These are phyloP conservation scores for Aspergillus pseudoterreus DNA, from an alignment of 2,329 filamentous ascomycete genomes.

Conservation along the genomic window DNA sequence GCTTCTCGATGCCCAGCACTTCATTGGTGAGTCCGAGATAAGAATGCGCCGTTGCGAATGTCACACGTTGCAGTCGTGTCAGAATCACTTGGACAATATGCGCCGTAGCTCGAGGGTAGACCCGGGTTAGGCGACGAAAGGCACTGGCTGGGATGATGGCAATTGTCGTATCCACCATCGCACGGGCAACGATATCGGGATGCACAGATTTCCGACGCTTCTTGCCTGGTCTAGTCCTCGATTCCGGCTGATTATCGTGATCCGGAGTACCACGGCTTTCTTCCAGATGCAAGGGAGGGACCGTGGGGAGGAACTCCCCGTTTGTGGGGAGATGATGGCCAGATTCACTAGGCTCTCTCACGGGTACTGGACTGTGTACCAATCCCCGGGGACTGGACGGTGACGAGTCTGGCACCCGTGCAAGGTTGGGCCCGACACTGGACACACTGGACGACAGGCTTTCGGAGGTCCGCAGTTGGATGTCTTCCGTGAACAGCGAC, in stretches of 20 bases:
- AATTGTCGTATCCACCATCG: slow-evolving; percentile 94
- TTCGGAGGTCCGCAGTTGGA: slow-evolving; percentile 68
- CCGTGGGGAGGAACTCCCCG: slow-evolving; percentile 50
- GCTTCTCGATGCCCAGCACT: slow-evolving; percentile 85
- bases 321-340: slow-evolving; percentile 18
- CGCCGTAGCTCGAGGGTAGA: slow-evolving; percentile 93
- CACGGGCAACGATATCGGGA: slow-evolving; percentile 94
- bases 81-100: slow-evolving; percentile 98
- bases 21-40: slow-evolving; percentile 91
- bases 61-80: slow-evolving; percentile 89
- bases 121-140: slow-evolving; percentile 83
- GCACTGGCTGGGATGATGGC: slow-evolving; percentile 97
- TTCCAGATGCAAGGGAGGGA: slow-evolving; percentile 75
- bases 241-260: slow-evolving; percentile 24
- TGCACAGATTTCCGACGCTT: slow-evolving; percentile 69
- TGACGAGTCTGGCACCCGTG: slow-evolving; percentile 35
- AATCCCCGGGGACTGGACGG: slow-evolving; percentile 35
- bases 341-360: slow-evolving; percentile 18
- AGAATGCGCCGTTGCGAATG: slow-evolving; percentile 87
- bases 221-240: slow-evolving; percentile 22
- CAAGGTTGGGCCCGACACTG: slow-evolving; percentile 24
- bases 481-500: slow-evolving; percentile 92
- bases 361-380: slow-evolving; percentile 22
- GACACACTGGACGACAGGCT: slow-evolving; percentile 45
- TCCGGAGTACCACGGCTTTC: slow-evolving; percentile 27